These are phyloP conservation scores for Straminergon stramineum DNA, from an alignment of 225 moss, liverwort and hornwort genomes.

Conservation along the genomic window DNA sequence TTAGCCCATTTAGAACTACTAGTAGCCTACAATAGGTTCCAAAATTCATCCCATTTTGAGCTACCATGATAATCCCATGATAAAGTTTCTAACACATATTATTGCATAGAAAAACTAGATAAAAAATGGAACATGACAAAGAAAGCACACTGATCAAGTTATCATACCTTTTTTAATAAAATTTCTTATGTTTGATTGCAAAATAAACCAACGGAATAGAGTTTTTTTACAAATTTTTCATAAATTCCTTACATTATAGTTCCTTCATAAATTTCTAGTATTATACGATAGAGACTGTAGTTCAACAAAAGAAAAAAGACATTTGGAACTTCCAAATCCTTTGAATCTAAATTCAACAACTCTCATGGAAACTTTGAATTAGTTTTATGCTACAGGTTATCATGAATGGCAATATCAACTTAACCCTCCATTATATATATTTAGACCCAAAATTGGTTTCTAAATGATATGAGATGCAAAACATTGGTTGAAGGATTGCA, in stretches of 20 bases:
- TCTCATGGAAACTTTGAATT: neutral
- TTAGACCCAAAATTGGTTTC: too few species aligned
- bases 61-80: too few species aligned
- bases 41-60: too few species aligned
- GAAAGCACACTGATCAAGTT: neutral
- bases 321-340: neutral
- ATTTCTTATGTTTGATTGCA: neutral
- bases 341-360: neutral
- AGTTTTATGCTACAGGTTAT: neutral
- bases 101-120: too few species aligned
- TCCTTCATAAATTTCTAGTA: neutral
- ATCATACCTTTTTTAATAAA: neutral
- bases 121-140: too few species aligned
- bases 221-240: neutral
- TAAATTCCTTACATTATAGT: neutral
- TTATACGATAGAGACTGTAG: neutral
- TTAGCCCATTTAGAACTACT: too few species aligned
- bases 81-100: too few species aligned
- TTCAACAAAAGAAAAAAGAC: neutral
- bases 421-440: too few species aligned
- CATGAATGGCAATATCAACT: too few species aligned
- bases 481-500: too few species aligned
- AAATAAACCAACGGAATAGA: neutral
- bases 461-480: too few species aligned
- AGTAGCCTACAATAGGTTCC: too few species aligned